Conservation (phyloP, 1,284 basidiomycete genomes). For the Moesziomyces antarcticus region DNA sequence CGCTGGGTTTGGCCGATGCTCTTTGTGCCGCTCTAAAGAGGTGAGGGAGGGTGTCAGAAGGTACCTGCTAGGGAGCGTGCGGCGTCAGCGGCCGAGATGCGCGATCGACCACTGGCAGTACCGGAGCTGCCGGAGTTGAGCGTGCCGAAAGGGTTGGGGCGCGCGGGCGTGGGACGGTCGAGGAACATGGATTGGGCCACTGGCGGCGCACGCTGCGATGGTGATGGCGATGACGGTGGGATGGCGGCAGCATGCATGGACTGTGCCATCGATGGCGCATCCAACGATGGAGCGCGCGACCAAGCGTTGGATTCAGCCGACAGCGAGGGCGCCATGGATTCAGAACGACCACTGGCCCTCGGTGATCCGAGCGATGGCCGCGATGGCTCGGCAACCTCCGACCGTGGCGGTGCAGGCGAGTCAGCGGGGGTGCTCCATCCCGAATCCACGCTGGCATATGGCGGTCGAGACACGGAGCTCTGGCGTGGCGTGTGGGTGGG, state of each 20-base stretch:
- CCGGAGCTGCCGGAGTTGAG: constrained; percentile 42
- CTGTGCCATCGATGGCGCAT: too few relatives aligned
- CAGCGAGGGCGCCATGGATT: too few relatives aligned
- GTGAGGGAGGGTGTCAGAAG: constrained; percentile 13
- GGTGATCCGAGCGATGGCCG: too few relatives aligned
- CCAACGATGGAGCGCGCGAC: too few relatives aligned
- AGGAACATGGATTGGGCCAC: constrained; percentile 31
- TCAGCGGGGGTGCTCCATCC: constrained; percentile 1
- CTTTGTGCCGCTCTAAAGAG: too few relatives aligned
- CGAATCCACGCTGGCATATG: constrained; percentile 17
- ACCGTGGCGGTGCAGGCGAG: too few relatives aligned
- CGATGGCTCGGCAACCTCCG: too few relatives aligned
- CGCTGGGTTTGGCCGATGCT: too few relatives aligned
- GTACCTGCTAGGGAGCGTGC: constrained; percentile 45
- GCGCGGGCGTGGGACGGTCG: constrained; percentile 1
- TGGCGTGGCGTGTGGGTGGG: background rate
- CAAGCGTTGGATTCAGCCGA: too few relatives aligned
- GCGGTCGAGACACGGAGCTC: constrained; percentile 2
- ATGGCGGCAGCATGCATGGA: background rate
- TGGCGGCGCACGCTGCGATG: background rate
- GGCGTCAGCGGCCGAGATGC: constrained; percentile 47
- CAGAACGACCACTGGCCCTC: too few relatives aligned
- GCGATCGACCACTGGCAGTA: constrained; percentile 31
- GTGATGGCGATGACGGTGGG: too few relatives aligned
- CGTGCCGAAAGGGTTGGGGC: constrained; percentile 35